phyloP scores from a whole-genome alignment of 2,329 filamentous ascomycete species.

The Fusarium haematococcum region DNA sequence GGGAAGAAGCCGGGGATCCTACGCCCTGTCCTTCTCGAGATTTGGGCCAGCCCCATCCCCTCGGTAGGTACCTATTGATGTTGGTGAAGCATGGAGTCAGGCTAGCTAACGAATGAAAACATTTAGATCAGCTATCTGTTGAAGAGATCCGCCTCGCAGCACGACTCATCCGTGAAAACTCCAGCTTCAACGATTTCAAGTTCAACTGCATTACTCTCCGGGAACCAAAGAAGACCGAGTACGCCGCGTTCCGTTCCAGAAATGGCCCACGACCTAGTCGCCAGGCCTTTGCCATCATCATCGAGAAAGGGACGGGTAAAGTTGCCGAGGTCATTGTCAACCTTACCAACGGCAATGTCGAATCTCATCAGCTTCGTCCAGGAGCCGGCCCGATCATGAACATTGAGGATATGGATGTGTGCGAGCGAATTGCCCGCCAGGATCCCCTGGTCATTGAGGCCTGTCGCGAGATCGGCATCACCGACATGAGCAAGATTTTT shows the following conservation, averaged over 20 bases:
- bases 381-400: constrained; percentile 70
- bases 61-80: constrained; percentile 42
- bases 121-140: constrained; percentile 61
- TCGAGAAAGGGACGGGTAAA: constrained; percentile 54
- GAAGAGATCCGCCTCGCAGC: constrained; percentile 66
- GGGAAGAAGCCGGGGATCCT: constrained; percentile 54
- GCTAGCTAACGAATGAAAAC: constrained; percentile 4
- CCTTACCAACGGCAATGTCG: constrained; percentile 53
- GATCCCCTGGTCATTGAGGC: constrained; percentile 82
- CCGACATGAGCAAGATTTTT: constrained; percentile 86
- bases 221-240: constrained; percentile 72
- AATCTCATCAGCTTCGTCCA: constrained; percentile 59
- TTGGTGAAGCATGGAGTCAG: not conserved
- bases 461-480: constrained; percentile 79
- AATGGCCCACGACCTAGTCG: constrained; percentile 62
- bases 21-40: constrained; percentile 48
- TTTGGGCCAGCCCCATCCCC: constrained; percentile 50
- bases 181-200: constrained; percentile 48
- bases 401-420: constrained; percentile 82
- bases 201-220: constrained; percentile 75
- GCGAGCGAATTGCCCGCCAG: constrained; percentile 74
- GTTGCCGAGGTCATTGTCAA: constrained; percentile 65
- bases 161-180: constrained; percentile 59
- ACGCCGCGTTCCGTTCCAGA: constrained; percentile 69
- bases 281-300: constrained; percentile 62